These are phyloP conservation scores for Aureobasidium sp. DNA, from an alignment of 2,329 filamentous ascomycete genomes.

Conservation along the genomic window DNA sequence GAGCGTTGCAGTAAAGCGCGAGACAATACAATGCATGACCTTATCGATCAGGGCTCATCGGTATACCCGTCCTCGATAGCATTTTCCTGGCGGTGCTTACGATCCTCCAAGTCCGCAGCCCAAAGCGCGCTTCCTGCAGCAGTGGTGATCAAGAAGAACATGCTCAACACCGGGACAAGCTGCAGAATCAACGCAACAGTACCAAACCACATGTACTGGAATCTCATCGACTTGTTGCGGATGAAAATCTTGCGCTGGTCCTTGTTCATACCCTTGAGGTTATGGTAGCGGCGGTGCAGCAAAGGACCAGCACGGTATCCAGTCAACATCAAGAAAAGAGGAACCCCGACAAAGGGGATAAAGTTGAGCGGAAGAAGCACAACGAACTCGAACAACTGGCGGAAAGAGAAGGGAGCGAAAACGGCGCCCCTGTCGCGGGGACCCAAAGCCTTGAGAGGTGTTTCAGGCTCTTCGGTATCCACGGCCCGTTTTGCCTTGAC, in stretches of 20 bases:
- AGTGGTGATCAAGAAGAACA: constrained; percentile 86
- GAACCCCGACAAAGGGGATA: constrained; percentile 71
- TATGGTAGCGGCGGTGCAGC: constrained; percentile 84
- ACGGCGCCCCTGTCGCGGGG: constrained; percentile 67
- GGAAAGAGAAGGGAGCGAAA: constrained; percentile 80
- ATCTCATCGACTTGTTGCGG: constrained; percentile 49
- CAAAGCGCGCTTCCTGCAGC: constrained; percentile 79
- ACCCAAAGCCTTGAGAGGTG: constrained; percentile 70
- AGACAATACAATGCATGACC: neutral
- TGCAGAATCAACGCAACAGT: constrained; percentile 56
- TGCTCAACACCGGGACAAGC: constrained; percentile 81
- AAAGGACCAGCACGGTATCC: constrained; percentile 81
- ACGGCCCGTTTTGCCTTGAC: constrained; percentile 51
- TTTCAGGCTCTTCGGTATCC: constrained; percentile 62
- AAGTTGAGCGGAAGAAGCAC: constrained; percentile 64
- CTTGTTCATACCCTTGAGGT: constrained; percentile 64
- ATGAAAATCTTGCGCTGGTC: constrained; percentile 65
- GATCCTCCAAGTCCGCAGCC: constrained; percentile 67
- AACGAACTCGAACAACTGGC: constrained; percentile 83
- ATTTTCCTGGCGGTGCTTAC: constrained; percentile 12
- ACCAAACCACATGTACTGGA: constrained; percentile 92
- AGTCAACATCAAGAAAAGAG: constrained; percentile 78
- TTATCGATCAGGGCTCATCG: constrained; percentile 21
- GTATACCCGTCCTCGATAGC: constrained; percentile 21
- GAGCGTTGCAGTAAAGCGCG: neutral